A percentile compares a stretch with the other conserved stretches of the same genome.
Evolutionary conservation across 768 basidiomycete genomes (phyloP).

Genomic region (Exidia glandulosa): DNA sequence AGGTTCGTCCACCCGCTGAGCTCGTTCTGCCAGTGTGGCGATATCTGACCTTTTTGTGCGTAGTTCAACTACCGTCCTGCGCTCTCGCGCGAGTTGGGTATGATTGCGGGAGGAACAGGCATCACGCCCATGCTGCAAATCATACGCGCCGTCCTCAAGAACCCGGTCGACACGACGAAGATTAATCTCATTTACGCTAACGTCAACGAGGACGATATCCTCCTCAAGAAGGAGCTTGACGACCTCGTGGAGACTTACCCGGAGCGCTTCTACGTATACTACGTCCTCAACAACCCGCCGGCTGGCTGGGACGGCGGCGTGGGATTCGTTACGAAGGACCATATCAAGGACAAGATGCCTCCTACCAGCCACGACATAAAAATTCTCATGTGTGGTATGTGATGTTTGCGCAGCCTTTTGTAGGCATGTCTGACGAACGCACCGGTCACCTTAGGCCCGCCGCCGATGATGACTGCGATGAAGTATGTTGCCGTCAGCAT

Average conservation of each 20-base stretch:
- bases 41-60: neutral
- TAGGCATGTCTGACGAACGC: neutral
- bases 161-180: slow-evolving; percentile 73
- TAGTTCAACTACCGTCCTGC: slow-evolving; percentile 67
- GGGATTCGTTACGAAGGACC: slow-evolving; percentile 89
- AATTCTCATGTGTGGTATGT: slow-evolving; percentile 73
- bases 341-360: slow-evolving; percentile 79
- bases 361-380: slow-evolving; percentile 55
- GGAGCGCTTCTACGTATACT: slow-evolving; percentile 66
- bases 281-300: slow-evolving; percentile 93
- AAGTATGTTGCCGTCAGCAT: slow-evolving; percentile 37
- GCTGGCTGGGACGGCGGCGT: slow-evolving; percentile 76
- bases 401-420: neutral
- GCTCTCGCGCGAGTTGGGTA: slow-evolving; percentile 70
- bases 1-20: slow-evolving; percentile 12
- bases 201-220: slow-evolving; percentile 85
- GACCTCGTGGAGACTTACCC: slow-evolving; percentile 53
- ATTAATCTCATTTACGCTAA: slow-evolving; percentile 93
- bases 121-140: slow-evolving; percentile 99
- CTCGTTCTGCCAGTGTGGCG: neutral
- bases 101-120: slow-evolving; percentile 98
- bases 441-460: slow-evolving; percentile 36
- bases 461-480: slow-evolving; percentile 71
- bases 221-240: slow-evolving; percentile 82
- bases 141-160: slow-evolving; percentile 85